Conservation (phyloP, 176 grass and related monocot genomes). For the Zea mays region Zm-B73-REFERENCE-NAM-5.0 NC_050101.1:102806501-102807000, state of each 20-base stretch:
- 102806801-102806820: constrained; percentile 2
- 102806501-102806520: background rate
- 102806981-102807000: too few relatives aligned
- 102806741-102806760: background rate
- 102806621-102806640: background rate
- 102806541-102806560: background rate
- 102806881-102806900: too few relatives aligned
- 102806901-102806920: background rate
- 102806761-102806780: constrained; percentile 1
- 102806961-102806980: too few relatives aligned
- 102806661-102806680: background rate
- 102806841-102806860: background rate
- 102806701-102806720: background rate
- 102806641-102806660: background rate
- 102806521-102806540: background rate
- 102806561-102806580: background rate
- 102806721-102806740: background rate
- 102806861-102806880: too few relatives aligned
- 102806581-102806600: background rate
- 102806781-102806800: constrained; percentile 10
- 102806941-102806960: background rate
- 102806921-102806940: too few relatives aligned
- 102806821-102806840: background rate
- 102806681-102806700: background rate
- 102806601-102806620: background rate